These are phyloP conservation scores for Tephrocybe sp. DNA, from an alignment of 768 basidiomycete species.

Conservation along the genomic window DNA sequence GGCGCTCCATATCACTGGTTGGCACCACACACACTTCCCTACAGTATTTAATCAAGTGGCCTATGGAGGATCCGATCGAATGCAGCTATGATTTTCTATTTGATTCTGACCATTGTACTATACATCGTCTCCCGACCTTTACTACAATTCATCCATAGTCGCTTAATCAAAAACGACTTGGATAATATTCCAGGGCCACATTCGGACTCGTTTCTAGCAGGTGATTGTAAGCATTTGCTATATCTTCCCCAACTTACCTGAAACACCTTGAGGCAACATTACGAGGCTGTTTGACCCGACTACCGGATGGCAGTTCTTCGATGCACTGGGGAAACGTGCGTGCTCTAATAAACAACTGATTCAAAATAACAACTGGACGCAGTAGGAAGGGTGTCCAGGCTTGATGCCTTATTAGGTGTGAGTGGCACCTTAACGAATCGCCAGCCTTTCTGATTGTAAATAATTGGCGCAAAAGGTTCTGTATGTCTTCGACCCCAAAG, in stretches of 20 bases:
- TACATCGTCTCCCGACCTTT: no score
- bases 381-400: constrained; percentile 14
- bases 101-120: no score
- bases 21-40: no score
- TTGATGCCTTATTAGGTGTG: constrained; percentile 18
- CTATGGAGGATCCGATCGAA: no score
- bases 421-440: not conserved
- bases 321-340: not conserved
- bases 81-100: no score
- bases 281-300: constrained; percentile 6
- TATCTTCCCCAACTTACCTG: not conserved
- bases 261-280: constrained; percentile 8
- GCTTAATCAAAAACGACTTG: constrained; percentile 8
- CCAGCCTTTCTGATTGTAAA: constrained; percentile 1
- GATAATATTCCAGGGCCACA: constrained; percentile 19
- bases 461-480: constrained; percentile 21
- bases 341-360: not conserved
- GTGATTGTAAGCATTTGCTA: constrained; percentile 1
- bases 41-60: no score
- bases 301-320: not conserved
- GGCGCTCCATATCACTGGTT: no score
- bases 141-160: not conserved
- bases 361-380: not conserved
- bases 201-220: constrained; percentile 9
- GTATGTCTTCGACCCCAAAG: constrained; percentile 35